Evolutionary conservation across 1,284 basidiomycete species (phyloP), one percentile per base, ranked within the genome.

Genomic region (Afroboletus lepidellus): DNA sequence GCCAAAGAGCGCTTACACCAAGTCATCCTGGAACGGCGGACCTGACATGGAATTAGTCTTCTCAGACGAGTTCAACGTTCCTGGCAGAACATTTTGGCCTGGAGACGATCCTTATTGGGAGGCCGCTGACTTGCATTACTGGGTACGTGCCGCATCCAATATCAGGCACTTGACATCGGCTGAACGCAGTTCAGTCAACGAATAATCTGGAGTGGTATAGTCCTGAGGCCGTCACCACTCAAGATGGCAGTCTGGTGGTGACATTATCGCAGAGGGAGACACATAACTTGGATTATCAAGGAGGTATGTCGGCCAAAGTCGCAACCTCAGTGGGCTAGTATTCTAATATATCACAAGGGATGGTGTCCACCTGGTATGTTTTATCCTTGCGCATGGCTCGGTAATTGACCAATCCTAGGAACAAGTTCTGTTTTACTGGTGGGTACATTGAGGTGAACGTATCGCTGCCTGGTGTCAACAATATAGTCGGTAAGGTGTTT

Each of bases 341-440:
- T 54, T 44, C 41, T 57, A 27, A 62, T 41, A 11, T n/a, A 64
- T 61, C 78, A 29, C 7, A 24, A 67, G 66, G 66, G 24, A 71
- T 73, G 70, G 50, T 71, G 58, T 59, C 69, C 6, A 63, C 65
- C n/a, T 72, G 72, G 70, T 68, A 37, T 41, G 48, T 52, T 39
- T 34, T 45, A 37, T 46, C 27, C 11, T 48, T 47, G 21, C 20
- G 24, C 15, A 20, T 43, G 8, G 12, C 36, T 50, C 46, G 11
- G 49, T 27, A 32, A 36, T 49, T 55, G 11, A 66, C 8, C 38
- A 30, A 5, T n/a, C 15, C 13, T 38, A 71, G 85, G 84, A 87
- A 87, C 65, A 86, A 91, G 68, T 84, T 92, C 61, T 92, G 90
- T 67, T 92, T 92, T 71, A 85, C 82, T 3, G 79, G 81, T 16